Percentiles rank a stretch among this genome's conserved stretches.
Evolutionary conservation across 148 eudicot genomes (phyloP).

Genomic region (Hydrangea macrophylla): DNA sequence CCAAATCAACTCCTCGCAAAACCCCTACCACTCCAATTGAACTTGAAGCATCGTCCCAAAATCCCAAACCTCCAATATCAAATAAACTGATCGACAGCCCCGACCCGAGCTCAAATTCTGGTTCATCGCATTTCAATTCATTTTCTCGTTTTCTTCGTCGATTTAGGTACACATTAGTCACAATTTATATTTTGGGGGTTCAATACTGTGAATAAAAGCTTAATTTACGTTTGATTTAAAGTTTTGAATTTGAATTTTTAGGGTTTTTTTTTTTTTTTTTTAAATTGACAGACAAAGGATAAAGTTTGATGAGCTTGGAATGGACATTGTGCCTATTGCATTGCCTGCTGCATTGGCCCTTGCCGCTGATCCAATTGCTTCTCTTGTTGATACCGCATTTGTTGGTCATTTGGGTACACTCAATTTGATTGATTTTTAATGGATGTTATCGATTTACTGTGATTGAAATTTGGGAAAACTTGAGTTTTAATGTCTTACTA

Average conservation of each 20-base stretch:
- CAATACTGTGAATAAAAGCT: no score
- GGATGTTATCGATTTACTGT: neutral
- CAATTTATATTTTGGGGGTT: neutral
- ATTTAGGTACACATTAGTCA: constrained; percentile 24
- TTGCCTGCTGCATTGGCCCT: constrained; percentile 86
- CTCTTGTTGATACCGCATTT: constrained; percentile 85
- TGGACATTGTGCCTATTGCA: constrained; percentile 74
- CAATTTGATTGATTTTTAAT: neutral
- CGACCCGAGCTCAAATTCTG: constrained; percentile 13
- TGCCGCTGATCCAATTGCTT: constrained; percentile 86
- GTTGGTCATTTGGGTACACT: constrained; percentile 91
- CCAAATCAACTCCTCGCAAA: constrained; percentile 27
- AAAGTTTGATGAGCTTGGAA: constrained; percentile 62
- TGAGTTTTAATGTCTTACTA: no score
- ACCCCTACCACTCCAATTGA: constrained; percentile 15
- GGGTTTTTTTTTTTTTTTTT: constrained; percentile 5
- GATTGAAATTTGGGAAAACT: neutral
- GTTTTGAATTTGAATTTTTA: constrained; percentile 8
- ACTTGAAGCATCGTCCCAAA: neutral
- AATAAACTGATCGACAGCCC: constrained; percentile 13
- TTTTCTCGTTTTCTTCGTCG: constrained; percentile 24
- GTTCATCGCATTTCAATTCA: constrained; percentile 11
- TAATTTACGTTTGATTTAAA: neutral
- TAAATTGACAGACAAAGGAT: constrained; percentile 49
- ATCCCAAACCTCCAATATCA: constrained; percentile 14